A percentile compares a stretch with the other conserved stretches of the same genome.
Conservation (phyloP, 768 basidiomycete species). For the Kwoniella dejecticola region DNA sequence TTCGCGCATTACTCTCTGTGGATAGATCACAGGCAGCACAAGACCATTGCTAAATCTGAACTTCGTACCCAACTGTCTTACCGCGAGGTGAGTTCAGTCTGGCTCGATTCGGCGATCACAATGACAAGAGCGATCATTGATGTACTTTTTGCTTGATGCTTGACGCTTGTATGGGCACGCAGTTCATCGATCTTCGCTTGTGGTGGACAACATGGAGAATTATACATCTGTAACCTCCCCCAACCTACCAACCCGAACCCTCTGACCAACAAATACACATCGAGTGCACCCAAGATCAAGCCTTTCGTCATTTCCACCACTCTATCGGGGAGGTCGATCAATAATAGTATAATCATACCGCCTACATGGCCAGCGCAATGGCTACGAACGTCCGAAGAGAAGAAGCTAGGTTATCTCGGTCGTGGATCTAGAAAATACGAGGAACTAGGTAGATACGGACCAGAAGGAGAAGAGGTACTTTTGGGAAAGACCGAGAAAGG, state of each 20-base stretch:
- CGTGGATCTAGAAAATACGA: conserved; percentile 22
- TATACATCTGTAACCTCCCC: conserved; percentile 47
- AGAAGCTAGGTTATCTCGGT: conserved; percentile 29
- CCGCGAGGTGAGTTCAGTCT: conserved; percentile 44
- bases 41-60: conserved; percentile 38
- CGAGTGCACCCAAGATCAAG: conserved; percentile 10
- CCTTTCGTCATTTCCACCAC: conserved; percentile 37
- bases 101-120: background rate
- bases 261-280: background rate
- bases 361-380: conserved; percentile 42
- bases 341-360: conserved; percentile 50
- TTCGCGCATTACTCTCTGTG: background rate
- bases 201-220: conserved; percentile 54
- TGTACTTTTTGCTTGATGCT: no score
- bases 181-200: conserved; percentile 46
- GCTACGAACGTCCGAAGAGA: conserved; percentile 15
- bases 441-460: conserved; percentile 9
- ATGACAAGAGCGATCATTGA: background rate
- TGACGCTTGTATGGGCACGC: conserved; percentile 17
- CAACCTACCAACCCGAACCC: conserved; percentile 7
- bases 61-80: conserved; percentile 54
- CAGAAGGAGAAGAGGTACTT: background rate
- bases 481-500: conserved; percentile 7
- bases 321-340: conserved; percentile 48
- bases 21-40: conserved; percentile 25